These are phyloP conservation scores for Monosporozyma siamensis DNA, from an alignment of 805 yeast species.

Conservation along the genomic window DNA sequence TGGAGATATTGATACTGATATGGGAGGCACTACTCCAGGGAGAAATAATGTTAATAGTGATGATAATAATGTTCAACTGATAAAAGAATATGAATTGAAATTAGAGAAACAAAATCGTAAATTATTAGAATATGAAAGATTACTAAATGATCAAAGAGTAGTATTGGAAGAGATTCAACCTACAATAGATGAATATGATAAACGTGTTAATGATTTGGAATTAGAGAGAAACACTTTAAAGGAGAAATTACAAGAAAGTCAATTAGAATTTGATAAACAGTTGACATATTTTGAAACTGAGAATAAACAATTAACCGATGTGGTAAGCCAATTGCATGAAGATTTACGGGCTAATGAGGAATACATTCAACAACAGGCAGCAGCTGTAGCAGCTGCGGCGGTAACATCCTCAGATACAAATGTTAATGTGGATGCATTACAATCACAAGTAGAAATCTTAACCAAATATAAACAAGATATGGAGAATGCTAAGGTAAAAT, in stretches of 20 bases:
- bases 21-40: not conserved
- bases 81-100: constrained; percentile 4
- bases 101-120: constrained; percentile 17
- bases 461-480: constrained; percentile 9
- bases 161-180: constrained; percentile 28
- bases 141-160: constrained; percentile 26
- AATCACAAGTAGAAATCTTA: constrained; percentile 10
- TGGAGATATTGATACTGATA: constrained; percentile 4
- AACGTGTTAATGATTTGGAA: constrained; percentile 28
- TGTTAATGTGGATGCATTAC: constrained; percentile 4
- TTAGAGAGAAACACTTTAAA: constrained; percentile 15
- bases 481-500: constrained; percentile 13
- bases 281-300: constrained; percentile 23
- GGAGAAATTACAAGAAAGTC: constrained; percentile 19
- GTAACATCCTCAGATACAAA: too few species aligned
- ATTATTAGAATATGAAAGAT: constrained; percentile 18
- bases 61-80: not conserved
- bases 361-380: not conserved
- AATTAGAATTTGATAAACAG: constrained; percentile 18
- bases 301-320: constrained; percentile 26
- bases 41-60: not conserved
- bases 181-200: constrained; percentile 24
- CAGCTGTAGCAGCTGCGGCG: not conserved
- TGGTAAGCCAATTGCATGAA: constrained; percentile 26
- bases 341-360: constrained; percentile 27